Base-by-base conservation (phyloP, 257 asterid genomes). In the Craterostigma plantagineum region DNA sequence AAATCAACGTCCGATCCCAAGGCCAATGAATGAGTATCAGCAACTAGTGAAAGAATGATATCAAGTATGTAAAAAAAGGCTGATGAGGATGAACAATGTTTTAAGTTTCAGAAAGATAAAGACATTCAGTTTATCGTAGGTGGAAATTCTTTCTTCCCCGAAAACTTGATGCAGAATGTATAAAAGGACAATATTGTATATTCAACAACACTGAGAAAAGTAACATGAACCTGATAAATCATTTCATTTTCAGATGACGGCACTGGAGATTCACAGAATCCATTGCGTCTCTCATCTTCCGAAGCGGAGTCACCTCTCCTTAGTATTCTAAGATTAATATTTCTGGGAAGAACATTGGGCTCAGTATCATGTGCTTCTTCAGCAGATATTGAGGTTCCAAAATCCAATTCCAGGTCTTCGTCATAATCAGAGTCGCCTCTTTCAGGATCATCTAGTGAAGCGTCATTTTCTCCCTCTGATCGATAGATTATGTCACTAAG, bases 391-490 rank as follows among this genome's bases (percentile, higher is more conserved):
- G 91, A 60, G 47, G 94, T 57, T 58, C 71, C 96, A 67, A 77
- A 77, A 66, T 76, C 92, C 59, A 77, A 59, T 64, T 90, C 94
- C 42, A 79, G 58, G 48, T n/a, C n/a, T n/a, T 77, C 97, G 18
- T 79, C 95, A 51, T 69, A 82, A 54, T 85, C 95, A 33, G 93
- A 82, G 64, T 79, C 95, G 51, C 74, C 94, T 68, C 80, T 68
- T 42, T 70, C 98, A 36, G 65, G 73, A 53, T 62, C 91, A 49
- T 72, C 91, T 45, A 57, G 59, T 41, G 74, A 67, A 52, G 75
- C 69, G 71, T 81, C 95, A 66, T 76, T 67, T 36, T 70, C 69
- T 56, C 69, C 76, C 42, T 74, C 95, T 4, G 79, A 67, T 45
- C 65, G 92, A 52, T 79, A 75, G 41, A 83, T 71, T 57, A 90